Evolutionary conservation across 1,284 basidiomycete genomes (phyloP), one percentile per base, ranked within the genome.

Genomic region (Ceratobasidium sp.): DNA sequence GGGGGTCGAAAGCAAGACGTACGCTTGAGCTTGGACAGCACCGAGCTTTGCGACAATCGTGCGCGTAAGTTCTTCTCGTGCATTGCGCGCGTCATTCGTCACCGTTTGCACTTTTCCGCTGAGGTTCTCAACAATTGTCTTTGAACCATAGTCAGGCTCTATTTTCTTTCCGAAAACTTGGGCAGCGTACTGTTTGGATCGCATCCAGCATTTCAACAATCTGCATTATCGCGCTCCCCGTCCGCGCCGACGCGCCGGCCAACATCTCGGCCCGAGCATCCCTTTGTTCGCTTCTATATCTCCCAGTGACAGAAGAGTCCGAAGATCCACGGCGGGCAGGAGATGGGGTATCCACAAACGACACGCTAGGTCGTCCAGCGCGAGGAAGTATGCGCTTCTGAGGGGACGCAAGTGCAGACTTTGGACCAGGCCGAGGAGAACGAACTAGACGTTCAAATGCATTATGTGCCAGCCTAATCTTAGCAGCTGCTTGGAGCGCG

Each of bases 371-470:
- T 14, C 51, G 49, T 22, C 72, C 68, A n/a, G 48, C 72, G 54
- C 63, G 37, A 19, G 54, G 37, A 37, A 75, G 27, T n/a, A 61
- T 69, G 8, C 69, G 61, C 56, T 71, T 73, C 51, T 61, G 49
- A 16, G 59, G 41, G 14, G 75, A 69, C 43, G 74, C 49, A 24
- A 75, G 62, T 22, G 69, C 63, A 41, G 72, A 74, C 39, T 74
- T 75, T 11, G 29, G 58, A 58, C 68, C 24, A 61, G 48, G 46
- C 22, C 74, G 48, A 31, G 61, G 34, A 19, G 62, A 24, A 39
- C 34, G 54, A 58, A 54, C 14, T 27, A 56, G 24, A 66, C 43
- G 51, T 53, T 54, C 37, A 54, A 74, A 31, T 24, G 56, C 29
- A 48, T 24, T 19, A 43, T 41, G 39, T 31, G 46, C 24, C 34